phyloP scores from a whole-genome alignment of 2,329 filamentous ascomycete species.

The Phaeosphaeria sp. region DNA sequence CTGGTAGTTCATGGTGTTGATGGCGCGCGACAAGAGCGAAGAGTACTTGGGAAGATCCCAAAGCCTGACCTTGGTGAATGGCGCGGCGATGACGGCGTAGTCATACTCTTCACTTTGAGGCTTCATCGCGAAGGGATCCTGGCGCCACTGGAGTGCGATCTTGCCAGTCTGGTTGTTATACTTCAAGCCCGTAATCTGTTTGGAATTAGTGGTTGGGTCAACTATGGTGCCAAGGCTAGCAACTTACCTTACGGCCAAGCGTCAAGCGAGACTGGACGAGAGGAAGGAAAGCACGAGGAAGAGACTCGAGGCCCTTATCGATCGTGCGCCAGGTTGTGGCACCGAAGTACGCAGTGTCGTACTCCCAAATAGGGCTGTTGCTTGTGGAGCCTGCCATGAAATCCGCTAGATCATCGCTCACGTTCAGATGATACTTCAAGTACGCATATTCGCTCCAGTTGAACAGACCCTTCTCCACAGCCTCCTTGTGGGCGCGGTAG shows the following conservation, averaged over 20 bases:
- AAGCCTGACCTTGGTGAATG: slow-evolving; percentile 69
- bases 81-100: slow-evolving; percentile 70
- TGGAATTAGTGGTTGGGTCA: not conserved
- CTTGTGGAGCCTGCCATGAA: slow-evolving; percentile 42
- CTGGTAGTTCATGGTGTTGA: slow-evolving; percentile 58
- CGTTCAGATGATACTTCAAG: slow-evolving; percentile 64
- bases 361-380: slow-evolving; percentile 58
- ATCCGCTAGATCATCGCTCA: slow-evolving; percentile 62
- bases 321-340: slow-evolving; percentile 70
- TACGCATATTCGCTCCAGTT: slow-evolving; percentile 71
- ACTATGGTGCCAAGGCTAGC: not conserved
- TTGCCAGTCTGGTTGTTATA: slow-evolving; percentile 60
- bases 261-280: slow-evolving; percentile 64
- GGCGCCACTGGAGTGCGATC: slow-evolving; percentile 66
- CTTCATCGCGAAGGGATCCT: slow-evolving; percentile 51
- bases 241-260: slow-evolving; percentile 56
- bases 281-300: slow-evolving; percentile 69
- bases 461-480: slow-evolving; percentile 63
- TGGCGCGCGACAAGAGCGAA: slow-evolving; percentile 57
- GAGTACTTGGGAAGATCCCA: slow-evolving; percentile 66
- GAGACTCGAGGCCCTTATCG: slow-evolving; percentile 64
- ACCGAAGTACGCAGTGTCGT: slow-evolving; percentile 63
- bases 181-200: slow-evolving; percentile 60
- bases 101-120: slow-evolving; percentile 64
- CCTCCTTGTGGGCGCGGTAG: slow-evolving; percentile 62